Evolutionary conservation across 2,329 filamentous ascomycete species (phyloP).

Genomic region (Fusarium stilboides): DNA sequence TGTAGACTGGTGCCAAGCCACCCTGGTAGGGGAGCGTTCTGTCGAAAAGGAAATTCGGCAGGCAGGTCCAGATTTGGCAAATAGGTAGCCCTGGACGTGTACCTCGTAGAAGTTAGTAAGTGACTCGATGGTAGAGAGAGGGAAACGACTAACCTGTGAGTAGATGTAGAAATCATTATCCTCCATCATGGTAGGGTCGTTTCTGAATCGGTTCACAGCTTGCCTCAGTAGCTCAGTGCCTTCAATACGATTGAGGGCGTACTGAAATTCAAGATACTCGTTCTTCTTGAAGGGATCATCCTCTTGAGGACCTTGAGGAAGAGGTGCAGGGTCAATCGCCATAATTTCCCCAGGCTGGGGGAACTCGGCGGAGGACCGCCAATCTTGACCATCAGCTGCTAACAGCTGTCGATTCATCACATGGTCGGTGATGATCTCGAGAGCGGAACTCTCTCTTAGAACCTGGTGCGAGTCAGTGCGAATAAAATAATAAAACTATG

Average conservation of each 20-base stretch:
- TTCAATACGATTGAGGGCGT: constrained; percentile 83
- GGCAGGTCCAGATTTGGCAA: constrained; percentile 74
- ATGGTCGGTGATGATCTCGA: constrained; percentile 31
- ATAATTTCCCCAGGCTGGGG: constrained; percentile 48
- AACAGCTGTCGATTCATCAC: constrained; percentile 8
- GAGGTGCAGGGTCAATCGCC: constrained; percentile 17
- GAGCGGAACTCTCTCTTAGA: not conserved
- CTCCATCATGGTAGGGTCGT: constrained; percentile 70
- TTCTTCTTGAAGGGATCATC: constrained; percentile 24
- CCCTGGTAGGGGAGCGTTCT: constrained; percentile 73
- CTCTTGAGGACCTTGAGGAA: constrained; percentile 28
- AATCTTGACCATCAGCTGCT: not conserved
- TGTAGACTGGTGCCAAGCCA: constrained; percentile 73
- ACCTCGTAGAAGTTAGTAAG: constrained; percentile 64
- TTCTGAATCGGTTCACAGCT: constrained; percentile 71
- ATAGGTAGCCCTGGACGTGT: constrained; percentile 74
- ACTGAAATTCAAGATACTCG: constrained; percentile 80
- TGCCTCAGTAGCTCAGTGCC: constrained; percentile 77
- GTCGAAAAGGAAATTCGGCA: constrained; percentile 80
- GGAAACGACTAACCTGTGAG: constrained; percentile 65
- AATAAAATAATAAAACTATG: not conserved
- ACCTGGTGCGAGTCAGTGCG: constrained; percentile 18
- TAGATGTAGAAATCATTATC: constrained; percentile 74
- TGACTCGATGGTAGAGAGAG: not conserved
- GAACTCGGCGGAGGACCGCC: constrained; percentile 44